Percentiles rank a stretch among this genome's conserved stretches.
phyloP scores from a whole-genome alignment of 2,329 filamentous ascomycete genomes.

The Ustulina deusta region DNA sequence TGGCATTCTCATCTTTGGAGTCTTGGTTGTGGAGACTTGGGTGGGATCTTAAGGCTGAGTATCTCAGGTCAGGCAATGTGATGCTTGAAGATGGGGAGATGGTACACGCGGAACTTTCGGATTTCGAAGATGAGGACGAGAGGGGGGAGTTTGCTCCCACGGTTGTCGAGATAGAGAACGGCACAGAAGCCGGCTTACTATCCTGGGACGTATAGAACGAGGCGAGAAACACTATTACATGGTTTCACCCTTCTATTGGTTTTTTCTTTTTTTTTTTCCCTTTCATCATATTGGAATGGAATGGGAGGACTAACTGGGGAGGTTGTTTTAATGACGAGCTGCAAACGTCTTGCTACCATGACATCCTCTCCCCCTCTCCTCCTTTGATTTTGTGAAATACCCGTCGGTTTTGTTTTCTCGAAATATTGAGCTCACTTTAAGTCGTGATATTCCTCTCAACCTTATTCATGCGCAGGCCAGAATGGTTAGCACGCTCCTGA shows the following conservation, averaged over 20 bases:
- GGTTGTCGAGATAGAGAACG: slow-evolving; percentile 65
- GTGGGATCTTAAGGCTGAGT: slow-evolving; percentile 68
- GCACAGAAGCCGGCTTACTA: slow-evolving; percentile 64
- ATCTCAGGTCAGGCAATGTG: slow-evolving; percentile 60
- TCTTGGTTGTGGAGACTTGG: slow-evolving; percentile 60
- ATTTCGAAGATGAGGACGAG: slow-evolving; percentile 67
- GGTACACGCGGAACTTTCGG: slow-evolving; percentile 60
- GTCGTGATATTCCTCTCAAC: too few species aligned
- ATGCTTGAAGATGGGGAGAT: slow-evolving; percentile 67
- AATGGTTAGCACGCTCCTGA: too few species aligned
- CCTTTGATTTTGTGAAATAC: too few species aligned
- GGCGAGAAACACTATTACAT: not conserved
- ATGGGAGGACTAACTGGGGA: not conserved
- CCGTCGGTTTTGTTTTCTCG: too few species aligned
- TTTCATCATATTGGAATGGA: too few species aligned
- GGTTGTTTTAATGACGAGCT: too few species aligned
- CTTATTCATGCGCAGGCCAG: too few species aligned
- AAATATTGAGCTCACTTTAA: too few species aligned
- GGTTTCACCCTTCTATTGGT: not conserved
- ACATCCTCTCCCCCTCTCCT: too few species aligned
- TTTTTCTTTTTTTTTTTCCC: not conserved
- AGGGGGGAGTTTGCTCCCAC: slow-evolving; percentile 66
- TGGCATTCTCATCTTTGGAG: slow-evolving; percentile 64
- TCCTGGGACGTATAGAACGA: slow-evolving; percentile 56
- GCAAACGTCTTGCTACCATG: not conserved